Evolutionary conservation across 140 eudicot genomes (phyloP), one percentile per base, ranked within the genome.

Genomic region (Senecio squalidus): DNA sequence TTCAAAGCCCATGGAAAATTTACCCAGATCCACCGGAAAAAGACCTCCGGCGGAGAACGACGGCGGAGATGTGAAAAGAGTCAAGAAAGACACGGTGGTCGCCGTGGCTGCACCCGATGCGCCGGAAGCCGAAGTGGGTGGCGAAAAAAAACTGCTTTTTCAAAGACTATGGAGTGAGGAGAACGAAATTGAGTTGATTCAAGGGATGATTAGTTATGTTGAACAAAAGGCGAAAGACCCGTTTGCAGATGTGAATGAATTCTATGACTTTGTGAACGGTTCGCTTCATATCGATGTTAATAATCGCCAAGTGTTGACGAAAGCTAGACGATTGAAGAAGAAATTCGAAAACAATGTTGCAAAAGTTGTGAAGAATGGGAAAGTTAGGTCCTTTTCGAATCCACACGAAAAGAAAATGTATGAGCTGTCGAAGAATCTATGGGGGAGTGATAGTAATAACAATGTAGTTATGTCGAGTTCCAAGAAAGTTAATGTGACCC

Each of bases 161-260:
- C 80, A 75, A 74, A 66, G 97, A 58, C 43, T 85, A 17, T 89
- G 86, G 85, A 85, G 94, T 24, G 95, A 75, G 31, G 89, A 82
- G 0, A 86, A 80, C 17, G 94, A 82, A 70, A 69, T 89, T 66
- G 95, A 30, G 67, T 54, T 89, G 8, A 53, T 89, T 53, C 49
- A 85, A 54, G 97, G 95, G 16, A 80, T 85, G 76, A 71, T 76
- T 16, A 76, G 78, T 24, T 89, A 72, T 30, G 44, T 24, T 33
- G 48, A 51, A 3, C 68, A 76, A 24, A 82, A 80, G 17, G 84
- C 80, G 14, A 27, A 74, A 9, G 92, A 82, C 23, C 97, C 95
- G 0, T 14, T 67, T 28, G 58, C 71, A 6, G 83, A 85, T 48
- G 22, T 78, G 17, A 58, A 54, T 40, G 90, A 45, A 4, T 90